Evolutionary conservation across 805 yeast species (phyloP).

Genomic region (Barnettozyma californica): DNA sequence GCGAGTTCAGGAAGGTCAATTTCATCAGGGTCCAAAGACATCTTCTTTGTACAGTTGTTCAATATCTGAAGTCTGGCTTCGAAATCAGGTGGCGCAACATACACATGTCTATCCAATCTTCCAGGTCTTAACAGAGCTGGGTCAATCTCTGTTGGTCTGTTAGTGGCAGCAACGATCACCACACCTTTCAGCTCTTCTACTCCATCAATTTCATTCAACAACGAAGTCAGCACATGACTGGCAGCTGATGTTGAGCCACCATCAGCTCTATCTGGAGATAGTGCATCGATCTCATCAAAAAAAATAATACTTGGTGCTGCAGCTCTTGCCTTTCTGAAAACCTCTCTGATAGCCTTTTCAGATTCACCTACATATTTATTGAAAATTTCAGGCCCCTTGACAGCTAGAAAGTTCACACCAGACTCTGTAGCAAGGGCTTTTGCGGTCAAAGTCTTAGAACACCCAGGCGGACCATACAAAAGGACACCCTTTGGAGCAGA

Average conservation of each 20-base stretch:
- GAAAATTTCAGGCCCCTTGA: conserved; percentile 94
- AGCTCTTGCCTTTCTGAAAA: conserved; percentile 88
- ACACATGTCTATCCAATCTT: conserved; percentile 86
- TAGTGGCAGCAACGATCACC: conserved; percentile 92
- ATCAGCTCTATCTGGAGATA: conserved; percentile 70
- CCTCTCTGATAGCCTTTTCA: conserved; percentile 88
- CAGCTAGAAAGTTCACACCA: conserved; percentile 88
- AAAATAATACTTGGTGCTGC: conserved; percentile 93
- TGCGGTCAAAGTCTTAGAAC: conserved; percentile 92
- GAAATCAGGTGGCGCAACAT: conserved; percentile 86
- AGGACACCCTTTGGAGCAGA: conserved; percentile 90
- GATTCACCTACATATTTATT: conserved; percentile 96
- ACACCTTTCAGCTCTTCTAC: conserved; percentile 93
- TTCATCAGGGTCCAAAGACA: conserved; percentile 43
- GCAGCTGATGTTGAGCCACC: conserved; percentile 61
- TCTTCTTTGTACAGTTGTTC: conserved; percentile 59
- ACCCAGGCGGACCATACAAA: conserved; percentile 97
- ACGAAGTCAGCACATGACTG: conserved; percentile 81
- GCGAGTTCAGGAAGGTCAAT: conserved; percentile 54
- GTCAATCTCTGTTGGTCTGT: conserved; percentile 90
- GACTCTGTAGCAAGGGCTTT: conserved; percentile 95
- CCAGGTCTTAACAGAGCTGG: conserved; percentile 95
- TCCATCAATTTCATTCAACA: conserved; percentile 94
- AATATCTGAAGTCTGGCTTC: conserved; percentile 78
- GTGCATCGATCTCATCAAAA: conserved; percentile 95